Conservation (phyloP, 306 rosid genomes). For the Gastrolobium villosum region DNA sequence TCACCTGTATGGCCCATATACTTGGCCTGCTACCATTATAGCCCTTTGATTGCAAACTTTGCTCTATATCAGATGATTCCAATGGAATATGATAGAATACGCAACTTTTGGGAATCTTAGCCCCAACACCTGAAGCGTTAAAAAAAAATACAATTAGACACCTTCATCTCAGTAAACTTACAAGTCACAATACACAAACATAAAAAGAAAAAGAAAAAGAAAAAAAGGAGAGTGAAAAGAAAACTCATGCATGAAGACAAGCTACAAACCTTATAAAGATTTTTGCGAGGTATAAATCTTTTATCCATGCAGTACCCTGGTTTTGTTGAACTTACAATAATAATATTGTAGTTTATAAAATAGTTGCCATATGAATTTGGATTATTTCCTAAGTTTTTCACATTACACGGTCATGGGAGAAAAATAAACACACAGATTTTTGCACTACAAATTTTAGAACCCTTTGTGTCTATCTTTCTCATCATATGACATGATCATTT, state of each 20-base stretch:
- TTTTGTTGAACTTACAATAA: not conserved
- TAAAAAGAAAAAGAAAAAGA: not conserved
- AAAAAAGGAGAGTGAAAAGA: not conserved
- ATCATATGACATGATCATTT: not conserved
- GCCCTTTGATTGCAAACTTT: slow-evolving; percentile 61
- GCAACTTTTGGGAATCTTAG: slow-evolving; percentile 75
- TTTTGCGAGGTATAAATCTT: not conserved
- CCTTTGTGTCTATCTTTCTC: not conserved
- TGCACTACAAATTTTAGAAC: not conserved
- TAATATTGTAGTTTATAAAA: not conserved
- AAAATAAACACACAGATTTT: not conserved
- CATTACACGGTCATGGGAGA: not conserved
- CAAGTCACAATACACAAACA: not conserved
- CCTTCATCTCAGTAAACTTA: not conserved
- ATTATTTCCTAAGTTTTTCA: not conserved
- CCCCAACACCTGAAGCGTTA: slow-evolving; percentile 65
- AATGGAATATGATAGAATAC: slow-evolving; percentile 65
- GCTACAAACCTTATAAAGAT: not conserved
- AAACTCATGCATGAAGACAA: not conserved
- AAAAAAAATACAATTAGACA: slow-evolving; percentile 34
- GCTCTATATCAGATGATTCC: slow-evolving; percentile 59
- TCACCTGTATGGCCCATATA: slow-evolving; percentile 81
- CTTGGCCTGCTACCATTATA: slow-evolving; percentile 75
- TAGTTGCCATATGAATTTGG: not conserved
- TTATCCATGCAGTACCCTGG: not conserved